Percentiles rank a stretch among this genome's conserved stretches.
Conservation (phyloP, 257 asterid genomes). For the Mentha longifolia region DNA sequence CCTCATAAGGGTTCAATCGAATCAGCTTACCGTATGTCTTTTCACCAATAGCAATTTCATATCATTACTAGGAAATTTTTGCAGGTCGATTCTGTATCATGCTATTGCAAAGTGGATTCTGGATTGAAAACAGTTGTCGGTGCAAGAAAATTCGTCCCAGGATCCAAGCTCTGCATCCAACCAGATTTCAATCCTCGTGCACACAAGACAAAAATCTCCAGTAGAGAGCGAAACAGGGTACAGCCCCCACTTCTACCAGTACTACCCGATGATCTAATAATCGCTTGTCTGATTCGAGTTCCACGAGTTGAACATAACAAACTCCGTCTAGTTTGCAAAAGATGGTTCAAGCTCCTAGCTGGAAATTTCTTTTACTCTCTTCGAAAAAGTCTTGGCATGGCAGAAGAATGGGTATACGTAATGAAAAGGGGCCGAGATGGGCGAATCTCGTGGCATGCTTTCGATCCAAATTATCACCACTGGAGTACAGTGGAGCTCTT, state of each 20-base stretch:
- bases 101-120: slow-evolving; percentile 69
- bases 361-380: slow-evolving; percentile 65
- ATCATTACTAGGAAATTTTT: slow-evolving; percentile 22
- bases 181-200: slow-evolving; percentile 64
- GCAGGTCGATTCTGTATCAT: slow-evolving; percentile 73
- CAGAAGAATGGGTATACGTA: slow-evolving; percentile 70
- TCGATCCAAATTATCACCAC: slow-evolving; percentile 63
- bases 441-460: slow-evolving; percentile 67
- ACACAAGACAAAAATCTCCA: slow-evolving; percentile 51
- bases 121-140: too few species aligned
- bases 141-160: slow-evolving; percentile 64
- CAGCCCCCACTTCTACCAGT: slow-evolving; percentile 71
- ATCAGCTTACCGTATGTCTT: too few species aligned
- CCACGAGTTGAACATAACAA: slow-evolving; percentile 63
- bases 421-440: slow-evolving; percentile 61
- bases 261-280: slow-evolving; percentile 67
- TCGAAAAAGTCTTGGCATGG: slow-evolving; percentile 59
- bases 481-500: slow-evolving; percentile 53
- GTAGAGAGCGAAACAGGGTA: slow-evolving; percentile 57
- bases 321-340: slow-evolving; percentile 64
- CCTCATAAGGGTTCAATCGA: too few species aligned
- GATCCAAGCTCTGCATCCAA: slow-evolving; percentile 67
- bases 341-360: slow-evolving; percentile 64
- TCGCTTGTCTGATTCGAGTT: slow-evolving; percentile 66
- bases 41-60: neutral